phyloP scores from a whole-genome alignment of 495 filamentous ascomycete species.

The Apiosordaria backusii region DNA sequence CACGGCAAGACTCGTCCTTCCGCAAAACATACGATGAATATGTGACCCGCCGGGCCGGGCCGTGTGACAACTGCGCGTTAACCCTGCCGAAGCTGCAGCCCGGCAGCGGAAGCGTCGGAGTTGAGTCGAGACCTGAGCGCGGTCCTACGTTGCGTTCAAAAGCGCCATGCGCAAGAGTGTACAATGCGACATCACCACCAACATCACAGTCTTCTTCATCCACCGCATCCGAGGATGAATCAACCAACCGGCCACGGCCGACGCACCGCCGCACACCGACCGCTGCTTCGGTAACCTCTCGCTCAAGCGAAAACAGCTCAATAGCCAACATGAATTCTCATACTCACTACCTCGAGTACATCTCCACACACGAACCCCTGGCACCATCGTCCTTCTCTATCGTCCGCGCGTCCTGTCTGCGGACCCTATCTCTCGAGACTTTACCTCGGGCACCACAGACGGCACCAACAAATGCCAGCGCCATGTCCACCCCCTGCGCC shows the following conservation, averaged over 20 bases:
- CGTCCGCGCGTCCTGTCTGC: conserved; percentile 78
- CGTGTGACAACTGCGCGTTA: conserved; percentile 60
- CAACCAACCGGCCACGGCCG: conserved; percentile 16
- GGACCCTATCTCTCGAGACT: conserved; percentile 80
- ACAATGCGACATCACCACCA: conserved; percentile 40
- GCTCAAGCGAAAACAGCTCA: conserved; percentile 43
- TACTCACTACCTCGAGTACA: conserved; percentile 79
- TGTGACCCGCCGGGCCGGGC: conserved; percentile 49
- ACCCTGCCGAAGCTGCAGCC: conserved; percentile 55
- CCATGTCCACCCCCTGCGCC: conserved; percentile 35
- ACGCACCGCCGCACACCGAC: conserved; percentile 33
- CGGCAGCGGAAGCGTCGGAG: conserved; percentile 27
- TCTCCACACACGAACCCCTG: conserved; percentile 76
- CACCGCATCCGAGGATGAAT: conserved; percentile 45
- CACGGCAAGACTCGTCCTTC: conserved; percentile 49
- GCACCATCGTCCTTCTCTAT: conserved; percentile 76
- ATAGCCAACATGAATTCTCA: conserved; percentile 58
- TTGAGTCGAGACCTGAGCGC: conserved; percentile 31
- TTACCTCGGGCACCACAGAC: conserved; percentile 62
- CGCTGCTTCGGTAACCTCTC: conserved; percentile 33
- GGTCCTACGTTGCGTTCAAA: conserved; percentile 46
- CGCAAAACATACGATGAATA: conserved; percentile 55
- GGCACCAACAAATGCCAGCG: conserved; percentile 23
- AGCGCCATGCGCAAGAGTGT: conserved; percentile 49
- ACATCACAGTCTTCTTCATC: conserved; percentile 45